These are phyloP conservation scores for Geotrichum phurueaensis DNA, from an alignment of 1,139 yeast species.

Conservation along the genomic window DNA sequence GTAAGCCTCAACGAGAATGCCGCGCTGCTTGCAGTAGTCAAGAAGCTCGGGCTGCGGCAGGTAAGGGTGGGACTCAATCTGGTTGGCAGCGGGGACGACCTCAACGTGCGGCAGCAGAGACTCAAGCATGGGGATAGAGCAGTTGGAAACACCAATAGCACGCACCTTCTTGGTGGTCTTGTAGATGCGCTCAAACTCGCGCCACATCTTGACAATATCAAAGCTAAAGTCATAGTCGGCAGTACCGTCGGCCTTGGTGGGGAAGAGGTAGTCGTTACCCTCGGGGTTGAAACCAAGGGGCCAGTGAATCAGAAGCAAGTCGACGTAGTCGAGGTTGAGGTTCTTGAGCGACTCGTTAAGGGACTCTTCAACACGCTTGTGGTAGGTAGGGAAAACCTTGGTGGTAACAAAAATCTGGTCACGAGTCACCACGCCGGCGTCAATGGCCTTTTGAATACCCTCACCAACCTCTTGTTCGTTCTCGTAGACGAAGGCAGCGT, in stretches of 20 bases:
- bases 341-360: conserved; percentile 57
- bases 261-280: conserved; percentile 40
- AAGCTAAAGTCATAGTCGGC: conserved; percentile 44
- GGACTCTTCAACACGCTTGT: conserved; percentile 53
- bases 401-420: conserved; percentile 72
- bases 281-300: conserved; percentile 54
- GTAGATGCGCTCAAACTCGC: conserved; percentile 53
- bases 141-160: conserved; percentile 78
- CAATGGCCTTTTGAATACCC: conserved; percentile 47
- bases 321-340: conserved; percentile 74
- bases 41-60: conserved; percentile 64
- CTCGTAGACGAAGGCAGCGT: conserved; percentile 63
- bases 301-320: conserved; percentile 83
- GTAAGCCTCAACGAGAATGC: conserved; percentile 64
- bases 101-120: conserved; percentile 49
- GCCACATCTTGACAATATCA: conserved; percentile 63
- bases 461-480: conserved; percentile 63
- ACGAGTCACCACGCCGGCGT: conserved; percentile 62
- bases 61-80: conserved; percentile 69
- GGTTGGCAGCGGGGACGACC: conserved; percentile 64
- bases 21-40: conserved; percentile 48
- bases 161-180: conserved; percentile 52
- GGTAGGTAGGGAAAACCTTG: conserved; percentile 68
- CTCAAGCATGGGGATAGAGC: conserved; percentile 50
- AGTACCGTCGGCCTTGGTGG: conserved; percentile 43